Evolutionary conservation across 768 basidiomycete genomes (phyloP), one percentile per base, ranked within the genome.

Genomic region (Amanita thiersii): DNA sequence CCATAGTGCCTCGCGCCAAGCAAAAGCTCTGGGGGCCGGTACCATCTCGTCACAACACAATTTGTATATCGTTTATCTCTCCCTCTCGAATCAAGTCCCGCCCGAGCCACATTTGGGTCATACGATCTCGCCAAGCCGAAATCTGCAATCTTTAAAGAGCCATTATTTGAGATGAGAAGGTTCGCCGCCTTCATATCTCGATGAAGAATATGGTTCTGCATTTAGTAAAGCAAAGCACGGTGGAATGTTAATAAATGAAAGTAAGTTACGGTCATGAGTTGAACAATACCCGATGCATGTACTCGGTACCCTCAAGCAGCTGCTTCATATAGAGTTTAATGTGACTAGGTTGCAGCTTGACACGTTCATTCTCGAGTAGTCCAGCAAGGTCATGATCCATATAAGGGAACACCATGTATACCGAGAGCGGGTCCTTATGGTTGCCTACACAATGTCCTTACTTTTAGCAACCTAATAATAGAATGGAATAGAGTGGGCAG

Each of bases 181-280:
- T 99, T 99, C 24, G 96, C 96, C 3, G 96, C 88, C 57, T 99
- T 99, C 86, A 99, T 93, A 53, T 99, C 96, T 33, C 96, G 90
- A 59, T 99, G 96, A 3, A 99, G 71, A 52, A 97, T 94, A 50
- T 89, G 79, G 61, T 98, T 96, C 94, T 97, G 45, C 33, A 43
- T 23, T 25, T 44, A 40, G 46, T n/a, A n/a, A n/a, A 4, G 2
- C 25, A 5, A 11, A 29, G 19, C 26, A 20, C 25, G 12, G 18
- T 11, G 15, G 17, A 15, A 43, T 12, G 37, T 44, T 26, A 47
- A 40, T 47, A 26, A 43, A 43, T 15, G 34, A 42, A 46, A 28
- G 28, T 35, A 17, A 46, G 21, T 15, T 14, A 47, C 10, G 28
- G 43, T 44, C 37, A 31, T 10, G 7, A 45, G 29, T 37, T n/a